Conservation (phyloP, 1,284 basidiomycete genomes). For the Pisolithus thermaeus region DNA sequence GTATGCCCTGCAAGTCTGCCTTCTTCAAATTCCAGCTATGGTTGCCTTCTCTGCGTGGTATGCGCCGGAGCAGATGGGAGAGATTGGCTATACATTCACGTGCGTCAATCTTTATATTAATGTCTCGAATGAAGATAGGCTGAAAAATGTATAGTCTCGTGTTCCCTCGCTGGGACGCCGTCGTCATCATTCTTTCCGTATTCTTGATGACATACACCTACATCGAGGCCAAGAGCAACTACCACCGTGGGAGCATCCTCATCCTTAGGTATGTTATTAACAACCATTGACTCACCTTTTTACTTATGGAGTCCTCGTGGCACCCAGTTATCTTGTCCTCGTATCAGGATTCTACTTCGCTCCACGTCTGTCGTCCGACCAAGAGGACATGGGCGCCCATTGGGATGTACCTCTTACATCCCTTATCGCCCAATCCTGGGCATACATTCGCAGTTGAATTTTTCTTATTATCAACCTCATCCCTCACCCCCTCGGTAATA, state of each 20-base stretch:
- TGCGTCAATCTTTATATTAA: slow-evolving; percentile 35
- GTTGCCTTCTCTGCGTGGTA: slow-evolving; percentile 97
- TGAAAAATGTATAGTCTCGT: slow-evolving; percentile 63
- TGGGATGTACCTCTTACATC: slow-evolving; percentile 4
- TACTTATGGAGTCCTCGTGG: neutral
- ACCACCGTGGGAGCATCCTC: slow-evolving; percentile 90
- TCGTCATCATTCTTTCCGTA: slow-evolving; percentile 89
- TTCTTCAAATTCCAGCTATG: slow-evolving; percentile 98
- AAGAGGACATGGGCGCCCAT: slow-evolving; percentile 12
- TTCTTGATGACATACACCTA: slow-evolving; percentile 99
- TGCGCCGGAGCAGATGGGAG: slow-evolving; percentile 76
- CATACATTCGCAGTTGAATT: slow-evolving; percentile 8
- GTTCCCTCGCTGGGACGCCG: slow-evolving; percentile 98
- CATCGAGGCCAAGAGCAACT: slow-evolving; percentile 97
- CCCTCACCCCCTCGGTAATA: neutral
- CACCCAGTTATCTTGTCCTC: slow-evolving; percentile 50
- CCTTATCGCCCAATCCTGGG: slow-evolving; percentile 16
- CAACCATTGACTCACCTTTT: slow-evolving; percentile 2
- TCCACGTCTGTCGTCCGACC: slow-evolving; percentile 27
- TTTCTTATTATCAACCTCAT: neutral
- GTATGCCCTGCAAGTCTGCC: slow-evolving; percentile 96
- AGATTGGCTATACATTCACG: slow-evolving; percentile 86
- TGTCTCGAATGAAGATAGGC: neutral
- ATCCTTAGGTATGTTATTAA: slow-evolving; percentile 67
- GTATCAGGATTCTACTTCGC: slow-evolving; percentile 58